These are phyloP conservation scores for Colletotrichum horii DNA, from an alignment of 2,329 filamentous ascomycete genomes.

Conservation along the genomic window DNA sequence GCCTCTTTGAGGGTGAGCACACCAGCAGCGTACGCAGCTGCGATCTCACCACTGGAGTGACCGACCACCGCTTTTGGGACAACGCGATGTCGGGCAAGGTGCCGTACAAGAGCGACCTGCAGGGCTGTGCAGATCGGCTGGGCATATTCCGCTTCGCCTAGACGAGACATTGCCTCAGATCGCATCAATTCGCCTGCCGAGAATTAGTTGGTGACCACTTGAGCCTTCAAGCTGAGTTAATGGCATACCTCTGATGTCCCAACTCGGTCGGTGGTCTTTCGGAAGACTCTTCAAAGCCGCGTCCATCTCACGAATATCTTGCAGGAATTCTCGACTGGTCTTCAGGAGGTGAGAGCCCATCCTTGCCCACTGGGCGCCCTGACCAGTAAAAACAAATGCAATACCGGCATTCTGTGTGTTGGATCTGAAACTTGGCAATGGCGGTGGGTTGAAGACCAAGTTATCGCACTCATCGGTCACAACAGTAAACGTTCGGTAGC, in stretches of 20 bases:
- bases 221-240: background rate
- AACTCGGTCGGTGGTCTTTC: constrained; percentile 24
- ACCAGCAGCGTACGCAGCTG: constrained; percentile 40
- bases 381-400: constrained; percentile 46
- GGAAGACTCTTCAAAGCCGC: constrained; percentile 26
- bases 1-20: constrained; percentile 31
- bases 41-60: constrained; percentile 46
- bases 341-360: constrained; percentile 40
- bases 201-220: background rate
- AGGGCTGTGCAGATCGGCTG: constrained; percentile 60
- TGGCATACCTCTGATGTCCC: constrained; percentile 23
- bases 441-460: constrained; percentile 25
- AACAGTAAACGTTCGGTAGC: constrained; percentile 26
- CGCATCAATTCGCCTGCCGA: background rate
- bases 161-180: background rate
- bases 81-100: constrained; percentile 34
- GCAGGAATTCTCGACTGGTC: background rate
- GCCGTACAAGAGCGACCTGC: constrained; percentile 50
- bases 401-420: constrained; percentile 7
- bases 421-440: background rate
- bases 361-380: constrained; percentile 49
- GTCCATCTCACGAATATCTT: constrained; percentile 15
- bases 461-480: constrained; percentile 22
- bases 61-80: constrained; percentile 36
- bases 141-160: constrained; percentile 29